A percentile compares a stretch with the other conserved stretches of the same genome.
Evolutionary conservation across 2,329 filamentous ascomycete genomes (phyloP).

Genomic region (Pseudocercospora musae): DNA sequence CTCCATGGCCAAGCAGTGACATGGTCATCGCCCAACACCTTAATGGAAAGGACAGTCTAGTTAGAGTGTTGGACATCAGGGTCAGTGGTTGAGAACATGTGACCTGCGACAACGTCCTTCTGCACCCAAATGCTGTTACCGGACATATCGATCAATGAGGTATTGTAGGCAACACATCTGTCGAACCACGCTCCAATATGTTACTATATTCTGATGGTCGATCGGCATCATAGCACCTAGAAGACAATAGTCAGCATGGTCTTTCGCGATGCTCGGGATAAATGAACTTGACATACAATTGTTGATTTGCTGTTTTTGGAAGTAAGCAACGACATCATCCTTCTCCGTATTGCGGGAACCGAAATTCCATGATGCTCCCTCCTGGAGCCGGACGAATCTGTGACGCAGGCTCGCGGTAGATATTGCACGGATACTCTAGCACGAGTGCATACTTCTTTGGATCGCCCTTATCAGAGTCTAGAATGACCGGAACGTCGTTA

Average conservation of each 20-base stretch:
- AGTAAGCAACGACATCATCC: not conserved
- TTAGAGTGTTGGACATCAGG: not conserved
- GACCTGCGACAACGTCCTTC: not conserved
- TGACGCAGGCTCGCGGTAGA: not conserved
- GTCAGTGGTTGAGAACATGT: not conserved
- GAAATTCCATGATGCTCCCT: not conserved
- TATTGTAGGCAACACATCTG: not conserved
- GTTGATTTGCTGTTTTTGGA: not conserved
- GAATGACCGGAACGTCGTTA: not conserved
- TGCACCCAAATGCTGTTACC: not conserved
- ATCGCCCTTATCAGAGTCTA: not conserved
- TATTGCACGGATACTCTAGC: not conserved
- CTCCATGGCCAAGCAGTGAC: not conserved
- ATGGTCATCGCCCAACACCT: not conserved
- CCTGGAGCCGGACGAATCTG: not conserved
- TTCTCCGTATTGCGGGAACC: not conserved
- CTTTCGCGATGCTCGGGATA: not conserved
- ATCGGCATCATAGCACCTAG: not conserved
- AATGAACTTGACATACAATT: not conserved
- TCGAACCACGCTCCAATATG: not conserved
- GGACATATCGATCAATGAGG: not conserved
- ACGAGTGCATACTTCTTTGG: not conserved
- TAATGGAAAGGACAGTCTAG: not conserved
- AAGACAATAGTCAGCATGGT: not conserved
- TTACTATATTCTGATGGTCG: not conserved